Conservation (phyloP, 768 basidiomycete genomes). For the Tulasnella sp. region DNA sequence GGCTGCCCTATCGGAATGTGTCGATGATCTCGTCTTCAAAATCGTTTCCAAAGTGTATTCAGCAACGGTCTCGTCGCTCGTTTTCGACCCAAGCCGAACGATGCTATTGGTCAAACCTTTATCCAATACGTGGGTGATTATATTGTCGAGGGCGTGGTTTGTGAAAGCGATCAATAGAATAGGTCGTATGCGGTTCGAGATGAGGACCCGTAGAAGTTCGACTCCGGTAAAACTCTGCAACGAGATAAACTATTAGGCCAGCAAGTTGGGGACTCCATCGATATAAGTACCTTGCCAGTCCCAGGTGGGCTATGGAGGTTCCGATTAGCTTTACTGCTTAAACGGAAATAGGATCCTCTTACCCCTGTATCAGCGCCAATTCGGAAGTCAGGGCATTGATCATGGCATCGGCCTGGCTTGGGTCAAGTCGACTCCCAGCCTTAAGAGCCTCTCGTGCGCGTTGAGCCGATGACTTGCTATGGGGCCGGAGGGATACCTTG, state of each 20-base stretch:
- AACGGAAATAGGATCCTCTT: constrained; percentile 17
- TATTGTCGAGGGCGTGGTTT: constrained; percentile 75
- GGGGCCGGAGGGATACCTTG: constrained; percentile 39
- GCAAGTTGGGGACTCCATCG: neutral
- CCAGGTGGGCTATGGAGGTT: constrained; percentile 66
- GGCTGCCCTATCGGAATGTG: neutral
- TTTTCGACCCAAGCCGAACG: constrained; percentile 60
- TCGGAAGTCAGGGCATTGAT: constrained; percentile 58
- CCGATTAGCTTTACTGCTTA: constrained; percentile 43
- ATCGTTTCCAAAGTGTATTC: neutral
- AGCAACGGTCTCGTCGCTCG: constrained; percentile 29
- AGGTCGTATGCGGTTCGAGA: constrained; percentile 49
- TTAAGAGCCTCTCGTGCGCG: constrained; percentile 46
- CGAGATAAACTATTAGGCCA: neutral
- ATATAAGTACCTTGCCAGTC: constrained; percentile 63
- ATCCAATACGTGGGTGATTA: constrained; percentile 62
- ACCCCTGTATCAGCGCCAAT: constrained; percentile 71
- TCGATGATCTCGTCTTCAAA: too few relatives aligned
- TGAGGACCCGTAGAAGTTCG: constrained; percentile 62
- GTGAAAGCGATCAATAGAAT: constrained; percentile 64
- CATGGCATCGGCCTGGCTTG: constrained; percentile 67
- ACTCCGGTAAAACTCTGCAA: constrained; percentile 61
- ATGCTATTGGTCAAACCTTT: constrained; percentile 57
- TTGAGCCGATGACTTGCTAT: constrained; percentile 44
- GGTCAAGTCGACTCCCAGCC: constrained; percentile 52